Evolutionary conservation across 1,284 basidiomycete species (phyloP).

Genomic region (Chiua sp.): DNA sequence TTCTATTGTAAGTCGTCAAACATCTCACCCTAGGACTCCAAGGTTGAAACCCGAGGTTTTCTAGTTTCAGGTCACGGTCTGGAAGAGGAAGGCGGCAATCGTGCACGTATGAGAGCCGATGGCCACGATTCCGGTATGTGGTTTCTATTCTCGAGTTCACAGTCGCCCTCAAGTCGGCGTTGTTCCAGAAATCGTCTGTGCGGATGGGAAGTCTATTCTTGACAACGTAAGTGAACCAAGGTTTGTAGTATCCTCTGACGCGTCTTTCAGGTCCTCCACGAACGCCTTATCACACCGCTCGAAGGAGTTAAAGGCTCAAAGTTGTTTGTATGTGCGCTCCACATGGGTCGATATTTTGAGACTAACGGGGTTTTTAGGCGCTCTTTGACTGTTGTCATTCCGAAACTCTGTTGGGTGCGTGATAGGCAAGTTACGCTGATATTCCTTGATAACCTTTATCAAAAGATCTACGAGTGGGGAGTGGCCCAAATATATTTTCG

Average conservation of each 20-base stretch:
- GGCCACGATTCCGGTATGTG: not conserved
- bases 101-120: not conserved
- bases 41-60: not conserved
- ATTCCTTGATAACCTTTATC: not conserved
- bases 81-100: not conserved
- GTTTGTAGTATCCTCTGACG: not conserved
- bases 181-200: not conserved
- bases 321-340: not conserved
- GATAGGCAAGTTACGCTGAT: not conserved
- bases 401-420: not conserved
- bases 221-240: not conserved
- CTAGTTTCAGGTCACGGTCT: not conserved
- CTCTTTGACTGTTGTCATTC: constrained; percentile 2
- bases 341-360: not conserved
- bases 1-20: not conserved
- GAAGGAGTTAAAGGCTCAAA: not conserved
- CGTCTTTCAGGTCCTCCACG: not conserved
- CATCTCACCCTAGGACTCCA: not conserved
- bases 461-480: not conserved
- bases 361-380: not conserved
- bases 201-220: not conserved
- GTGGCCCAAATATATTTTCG: not conserved
- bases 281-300: not conserved
- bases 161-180: not conserved
- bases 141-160: not conserved